Evolutionary conservation across 2,329 filamentous ascomycete species (phyloP).

Genomic region (Phoma sp.): DNA sequence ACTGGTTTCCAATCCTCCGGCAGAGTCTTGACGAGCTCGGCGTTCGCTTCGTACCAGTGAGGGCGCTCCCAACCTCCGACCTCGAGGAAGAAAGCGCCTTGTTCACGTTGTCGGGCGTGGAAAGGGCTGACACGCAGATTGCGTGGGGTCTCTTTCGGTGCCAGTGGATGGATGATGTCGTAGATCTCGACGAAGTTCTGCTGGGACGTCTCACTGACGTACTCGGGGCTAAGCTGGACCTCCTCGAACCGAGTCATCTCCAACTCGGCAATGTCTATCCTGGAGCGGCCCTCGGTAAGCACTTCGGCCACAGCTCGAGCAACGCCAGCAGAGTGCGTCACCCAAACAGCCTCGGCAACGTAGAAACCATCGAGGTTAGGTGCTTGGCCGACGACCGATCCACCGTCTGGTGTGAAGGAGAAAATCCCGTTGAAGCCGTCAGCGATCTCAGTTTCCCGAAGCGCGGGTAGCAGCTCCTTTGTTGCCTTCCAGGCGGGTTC

Average conservation of each 20-base stretch:
- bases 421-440: conserved; percentile 71
- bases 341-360: conserved; percentile 71
- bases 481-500: conserved; percentile 65
- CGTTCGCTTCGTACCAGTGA: conserved; percentile 67
- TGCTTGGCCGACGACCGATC: conserved; percentile 64
- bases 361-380: conserved; percentile 67
- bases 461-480: conserved; percentile 60
- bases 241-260: conserved; percentile 68
- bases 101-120: conserved; percentile 59
- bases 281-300: conserved; percentile 62
- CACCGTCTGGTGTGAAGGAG: conserved; percentile 70
- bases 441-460: conserved; percentile 59
- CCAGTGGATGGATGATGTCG: conserved; percentile 67
- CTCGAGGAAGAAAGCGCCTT: conserved; percentile 67
- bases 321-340: conserved; percentile 69
- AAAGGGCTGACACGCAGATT: conserved; percentile 67
- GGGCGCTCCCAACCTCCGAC: conserved; percentile 67
- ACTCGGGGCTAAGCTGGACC: conserved; percentile 62
- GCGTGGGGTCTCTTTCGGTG: conserved; percentile 63
- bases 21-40: conserved; percentile 57
- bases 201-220: conserved; percentile 64
- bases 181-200: conserved; percentile 71
- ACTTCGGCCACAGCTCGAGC: conserved; percentile 66
- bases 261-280: conserved; percentile 64
- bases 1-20: conserved; percentile 62